Percentiles rank a stretch among this genome's conserved stretches.
These are phyloP conservation scores for Suillus subaureus DNA, from an alignment of 768 basidiomycete species.

Conservation along the genomic window DNA sequence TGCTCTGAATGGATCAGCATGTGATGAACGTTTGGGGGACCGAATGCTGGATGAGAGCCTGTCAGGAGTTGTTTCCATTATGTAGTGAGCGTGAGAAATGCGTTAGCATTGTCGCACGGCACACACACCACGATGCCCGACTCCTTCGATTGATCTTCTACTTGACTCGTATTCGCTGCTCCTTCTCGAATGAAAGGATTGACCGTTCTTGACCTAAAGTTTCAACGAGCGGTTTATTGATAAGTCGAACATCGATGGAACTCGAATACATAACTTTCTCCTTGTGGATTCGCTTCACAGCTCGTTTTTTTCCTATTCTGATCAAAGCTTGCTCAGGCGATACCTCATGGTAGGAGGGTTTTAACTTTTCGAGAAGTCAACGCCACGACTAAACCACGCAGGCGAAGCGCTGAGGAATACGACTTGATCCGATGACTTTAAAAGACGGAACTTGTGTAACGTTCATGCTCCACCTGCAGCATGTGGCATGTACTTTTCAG, in stretches of 20 bases:
- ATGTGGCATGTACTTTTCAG: background rate
- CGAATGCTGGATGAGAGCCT: background rate
- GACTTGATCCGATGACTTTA: background rate
- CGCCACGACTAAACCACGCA: background rate
- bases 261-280: background rate
- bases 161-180: background rate
- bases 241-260: background rate
- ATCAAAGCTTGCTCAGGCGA: background rate
- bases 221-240: background rate
- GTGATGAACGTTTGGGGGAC: background rate
- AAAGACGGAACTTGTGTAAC: conserved; percentile 1
- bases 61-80: background rate
- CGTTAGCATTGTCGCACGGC: background rate
- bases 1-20: background rate
- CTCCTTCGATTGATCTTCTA: background rate
- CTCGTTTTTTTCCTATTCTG: background rate
- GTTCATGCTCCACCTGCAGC: background rate
- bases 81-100: background rate
- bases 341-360: background rate
- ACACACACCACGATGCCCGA: background rate
- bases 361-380: background rate
- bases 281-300: background rate
- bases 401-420: background rate
- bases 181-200: background rate
- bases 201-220: background rate